phyloP scores from a whole-genome alignment of 2,329 filamentous ascomycete species.

The Alternaria brassicae region DNA sequence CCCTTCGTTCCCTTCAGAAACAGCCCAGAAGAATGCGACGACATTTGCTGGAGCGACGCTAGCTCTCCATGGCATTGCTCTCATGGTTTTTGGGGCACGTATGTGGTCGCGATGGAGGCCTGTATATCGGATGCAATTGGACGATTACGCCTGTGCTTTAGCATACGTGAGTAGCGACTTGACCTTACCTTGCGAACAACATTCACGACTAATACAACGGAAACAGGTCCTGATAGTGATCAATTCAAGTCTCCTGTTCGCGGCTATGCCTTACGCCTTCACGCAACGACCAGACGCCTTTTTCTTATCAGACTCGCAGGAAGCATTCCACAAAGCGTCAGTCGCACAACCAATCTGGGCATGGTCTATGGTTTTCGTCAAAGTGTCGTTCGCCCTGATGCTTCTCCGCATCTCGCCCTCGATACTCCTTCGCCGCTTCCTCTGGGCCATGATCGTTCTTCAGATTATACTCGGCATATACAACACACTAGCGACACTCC shows the following conservation, averaged over 20 bases:
- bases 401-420: constrained; percentile 31
- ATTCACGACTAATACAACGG: background rate
- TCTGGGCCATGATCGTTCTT: constrained; percentile 30
- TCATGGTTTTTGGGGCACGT: constrained; percentile 21
- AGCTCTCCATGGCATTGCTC: constrained; percentile 17
- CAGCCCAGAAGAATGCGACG: constrained; percentile 5
- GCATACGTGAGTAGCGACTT: constrained; percentile 22
- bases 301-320: constrained; percentile 19
- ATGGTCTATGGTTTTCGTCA: constrained; percentile 23
- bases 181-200: background rate
- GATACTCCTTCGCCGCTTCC: constrained; percentile 21
- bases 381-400: constrained; percentile 33
- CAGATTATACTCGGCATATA: constrained; percentile 29
- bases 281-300: constrained; percentile 2
- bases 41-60: constrained; percentile 20
- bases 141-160: constrained; percentile 24
- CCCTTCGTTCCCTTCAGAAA: constrained; percentile 11
- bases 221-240: constrained; percentile 21
- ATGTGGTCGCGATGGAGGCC: constrained; percentile 26
- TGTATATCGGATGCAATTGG: constrained; percentile 20
- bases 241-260: constrained; percentile 22
- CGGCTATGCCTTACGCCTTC: constrained; percentile 22
- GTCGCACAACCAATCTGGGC: constrained; percentile 30
- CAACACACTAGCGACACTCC: constrained; percentile 23
- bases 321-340: constrained; percentile 14